These are phyloP conservation scores for Penicillium psychrosexuale DNA, from an alignment of 2,329 filamentous ascomycete species.

Conservation along the genomic window DNA sequence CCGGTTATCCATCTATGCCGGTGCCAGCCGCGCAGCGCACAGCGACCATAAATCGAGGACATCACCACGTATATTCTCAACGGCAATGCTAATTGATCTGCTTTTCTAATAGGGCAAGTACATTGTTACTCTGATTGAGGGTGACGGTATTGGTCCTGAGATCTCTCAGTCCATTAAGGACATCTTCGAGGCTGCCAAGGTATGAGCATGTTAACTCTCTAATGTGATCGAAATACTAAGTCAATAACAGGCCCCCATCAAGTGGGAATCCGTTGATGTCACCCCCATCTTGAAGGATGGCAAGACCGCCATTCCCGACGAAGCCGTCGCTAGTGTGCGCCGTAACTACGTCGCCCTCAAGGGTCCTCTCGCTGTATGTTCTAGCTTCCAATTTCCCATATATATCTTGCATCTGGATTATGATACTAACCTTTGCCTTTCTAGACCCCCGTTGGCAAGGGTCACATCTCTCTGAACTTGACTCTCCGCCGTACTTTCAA, in stretches of 20 bases:
- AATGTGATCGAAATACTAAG: conserved; percentile 28
- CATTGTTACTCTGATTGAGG: conserved; percentile 95
- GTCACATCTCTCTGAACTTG: conserved; percentile 97
- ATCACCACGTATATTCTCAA: neutral
- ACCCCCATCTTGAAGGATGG: conserved; percentile 91
- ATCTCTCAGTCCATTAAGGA: conserved; percentile 98
- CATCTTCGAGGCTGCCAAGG: conserved; percentile 93
- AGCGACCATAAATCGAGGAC: conserved; percentile 1
- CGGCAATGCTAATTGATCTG: conserved; percentile 16
- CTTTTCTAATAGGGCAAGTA: conserved; percentile 70
- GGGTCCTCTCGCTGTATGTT: conserved; percentile 85
- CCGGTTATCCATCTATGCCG: conserved; percentile 26
- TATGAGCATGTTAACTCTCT: conserved; percentile 39
- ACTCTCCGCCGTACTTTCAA: conserved; percentile 99
- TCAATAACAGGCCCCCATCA: conserved; percentile 69
- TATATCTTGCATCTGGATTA: neutral
- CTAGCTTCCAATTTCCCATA: conserved; percentile 2
- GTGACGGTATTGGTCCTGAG: conserved; percentile 97
- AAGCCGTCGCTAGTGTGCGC: conserved; percentile 87
- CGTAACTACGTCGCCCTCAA: conserved; percentile 97
- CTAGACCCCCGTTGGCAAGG: conserved; percentile 93
- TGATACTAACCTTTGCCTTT: conserved; percentile 27
- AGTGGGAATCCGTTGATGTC: conserved; percentile 97
- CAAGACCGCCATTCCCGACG: conserved; percentile 90
- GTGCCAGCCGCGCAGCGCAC: conserved; percentile 22